phyloP scores from a whole-genome alignment of 306 rosid genomes.

The Quercus variabilis region DNA sequence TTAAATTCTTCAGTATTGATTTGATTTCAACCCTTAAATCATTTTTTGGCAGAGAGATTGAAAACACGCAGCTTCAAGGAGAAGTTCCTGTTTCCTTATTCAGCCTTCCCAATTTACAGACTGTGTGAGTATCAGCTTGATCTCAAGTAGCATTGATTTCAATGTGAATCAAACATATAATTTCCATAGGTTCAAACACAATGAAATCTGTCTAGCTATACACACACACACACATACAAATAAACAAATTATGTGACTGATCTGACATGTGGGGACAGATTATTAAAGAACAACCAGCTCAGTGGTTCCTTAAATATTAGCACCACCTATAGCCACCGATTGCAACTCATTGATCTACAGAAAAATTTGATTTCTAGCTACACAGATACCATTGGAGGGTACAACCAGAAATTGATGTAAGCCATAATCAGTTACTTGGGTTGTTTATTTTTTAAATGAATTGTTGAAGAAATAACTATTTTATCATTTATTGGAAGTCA shows the following conservation, averaged over 20 bases:
- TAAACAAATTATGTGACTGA: neutral
- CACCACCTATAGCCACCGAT: too few species aligned
- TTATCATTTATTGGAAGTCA: too few species aligned
- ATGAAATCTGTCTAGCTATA: neutral
- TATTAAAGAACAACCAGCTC: too few species aligned
- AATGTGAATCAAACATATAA: neutral
- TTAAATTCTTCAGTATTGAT: neutral
- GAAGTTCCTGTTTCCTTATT: constrained; percentile 25
- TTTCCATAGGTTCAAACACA: neutral
- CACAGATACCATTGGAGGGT: neutral
- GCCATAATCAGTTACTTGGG: neutral
- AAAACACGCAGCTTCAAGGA: constrained; percentile 25
- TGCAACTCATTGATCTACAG: too few species aligned
- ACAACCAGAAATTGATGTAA: constrained; percentile 22
- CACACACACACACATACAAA: neutral
- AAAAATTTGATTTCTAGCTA: too few species aligned
- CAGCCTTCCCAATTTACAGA: constrained; percentile 25
- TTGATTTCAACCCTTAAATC: neutral
- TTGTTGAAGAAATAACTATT: neutral
- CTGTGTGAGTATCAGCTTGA: constrained; percentile 32
- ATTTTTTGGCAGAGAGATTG: constrained; percentile 28
- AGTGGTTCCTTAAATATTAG: too few species aligned
- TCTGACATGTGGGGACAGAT: too few species aligned
- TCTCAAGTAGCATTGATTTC: neutral
- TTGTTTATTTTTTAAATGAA: neutral